phyloP scores from a whole-genome alignment of 371 early-diverging fungal genomes.

The Basidiobolus heterosporus region DNA sequence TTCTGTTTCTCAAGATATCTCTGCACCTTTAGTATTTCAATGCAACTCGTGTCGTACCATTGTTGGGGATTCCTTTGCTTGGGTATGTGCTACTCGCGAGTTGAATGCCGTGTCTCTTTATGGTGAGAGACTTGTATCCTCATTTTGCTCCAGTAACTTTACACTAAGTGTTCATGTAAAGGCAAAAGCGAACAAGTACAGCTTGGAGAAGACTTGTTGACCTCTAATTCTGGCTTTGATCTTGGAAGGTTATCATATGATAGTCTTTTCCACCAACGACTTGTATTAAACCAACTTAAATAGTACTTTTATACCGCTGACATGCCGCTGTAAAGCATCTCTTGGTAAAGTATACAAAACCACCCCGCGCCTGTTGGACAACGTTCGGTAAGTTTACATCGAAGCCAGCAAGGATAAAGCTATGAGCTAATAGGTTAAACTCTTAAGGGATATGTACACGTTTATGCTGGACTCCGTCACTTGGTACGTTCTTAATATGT shows the following conservation, averaged over 20 bases:
- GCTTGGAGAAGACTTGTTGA: background rate
- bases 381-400: slow-evolving; percentile 2
- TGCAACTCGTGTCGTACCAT: slow-evolving; percentile 2
- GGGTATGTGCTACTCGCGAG: slow-evolving; percentile 1
- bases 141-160: background rate
- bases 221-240: background rate
- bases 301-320: slow-evolving; percentile 2
- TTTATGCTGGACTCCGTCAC: slow-evolving; percentile 1
- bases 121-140: background rate
- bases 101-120: slow-evolving; percentile 1
- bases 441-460: slow-evolving; percentile 2
- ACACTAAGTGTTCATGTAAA: background rate
- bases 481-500: slow-evolving; percentile 1
- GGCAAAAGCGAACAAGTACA: background rate
- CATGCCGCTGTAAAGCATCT: slow-evolving; percentile 1
- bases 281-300: background rate
- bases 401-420: background rate
- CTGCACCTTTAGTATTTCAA: slow-evolving; percentile 6
- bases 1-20: background rate
- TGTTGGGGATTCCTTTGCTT: slow-evolving; percentile 6
- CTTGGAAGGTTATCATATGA: background rate
- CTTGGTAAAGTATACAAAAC: slow-evolving; percentile 5
- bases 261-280: background rate
- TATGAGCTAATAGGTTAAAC: background rate
- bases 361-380: slow-evolving; percentile 4